phyloP scores from a whole-genome alignment of 2,329 filamentous ascomycete genomes.

The Cryphonectria carpinicola region DNA sequence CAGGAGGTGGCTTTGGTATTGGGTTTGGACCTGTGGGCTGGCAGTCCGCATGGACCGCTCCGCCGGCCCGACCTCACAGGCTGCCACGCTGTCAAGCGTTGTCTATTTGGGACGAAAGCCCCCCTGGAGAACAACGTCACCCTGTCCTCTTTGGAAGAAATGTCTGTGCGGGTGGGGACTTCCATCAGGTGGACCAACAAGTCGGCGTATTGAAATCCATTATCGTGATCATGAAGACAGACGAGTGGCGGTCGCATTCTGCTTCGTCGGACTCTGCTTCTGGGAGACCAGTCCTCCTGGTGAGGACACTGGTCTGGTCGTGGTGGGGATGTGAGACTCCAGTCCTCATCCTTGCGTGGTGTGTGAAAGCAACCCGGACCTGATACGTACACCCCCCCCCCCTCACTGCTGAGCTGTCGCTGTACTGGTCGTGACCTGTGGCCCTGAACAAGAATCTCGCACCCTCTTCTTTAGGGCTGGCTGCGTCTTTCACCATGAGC shows the following conservation, averaged over 20 bases:
- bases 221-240: neutral
- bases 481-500: neutral
- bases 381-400: conserved; percentile 10
- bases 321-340: neutral
- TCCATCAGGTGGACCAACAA: neutral
- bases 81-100: conserved; percentile 17
- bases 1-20: neutral
- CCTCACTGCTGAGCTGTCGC: neutral
- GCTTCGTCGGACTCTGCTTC: neutral
- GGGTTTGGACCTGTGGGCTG: conserved; percentile 9
- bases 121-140: neutral
- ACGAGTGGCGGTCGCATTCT: neutral
- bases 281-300: neutral
- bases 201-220: neutral
- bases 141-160: neutral
- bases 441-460: neutral
- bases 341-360: neutral
- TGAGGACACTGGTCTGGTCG: neutral
- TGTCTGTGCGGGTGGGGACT: neutral
- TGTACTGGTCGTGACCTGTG: neutral
- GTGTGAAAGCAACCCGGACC: neutral
- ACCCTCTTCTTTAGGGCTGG: neutral
- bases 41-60: conserved; percentile 20
- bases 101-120: neutral
- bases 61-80: conserved; percentile 14